These are phyloP conservation scores for Clavulina sp. DNA, from an alignment of 768 basidiomycete species.

Conservation along the genomic window DNA sequence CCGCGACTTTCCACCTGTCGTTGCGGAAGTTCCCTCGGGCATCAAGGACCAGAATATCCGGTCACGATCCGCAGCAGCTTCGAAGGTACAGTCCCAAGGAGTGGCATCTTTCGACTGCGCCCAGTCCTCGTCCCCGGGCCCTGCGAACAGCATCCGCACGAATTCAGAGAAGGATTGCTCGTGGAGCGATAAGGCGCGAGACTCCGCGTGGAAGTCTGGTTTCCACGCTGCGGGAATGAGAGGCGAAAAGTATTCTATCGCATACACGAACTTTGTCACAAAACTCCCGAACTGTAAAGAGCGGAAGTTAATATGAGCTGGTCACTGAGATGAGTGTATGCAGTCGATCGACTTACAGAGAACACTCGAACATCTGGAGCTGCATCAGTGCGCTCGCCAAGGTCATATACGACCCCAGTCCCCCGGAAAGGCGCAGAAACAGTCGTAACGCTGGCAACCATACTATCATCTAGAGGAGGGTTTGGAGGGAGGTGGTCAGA, in stretches of 20 bases:
- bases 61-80: neutral
- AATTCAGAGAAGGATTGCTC: neutral
- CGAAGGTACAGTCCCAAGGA: slow-evolving; percentile 1
- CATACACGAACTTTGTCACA: neutral
- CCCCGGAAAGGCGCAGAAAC: slow-evolving; percentile 3
- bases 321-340: neutral
- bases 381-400: neutral
- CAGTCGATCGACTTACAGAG: neutral
- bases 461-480: too few relatives aligned
- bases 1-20: too few relatives aligned
- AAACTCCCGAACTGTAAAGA: neutral
- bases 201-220: slow-evolving; percentile 2
- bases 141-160: neutral
- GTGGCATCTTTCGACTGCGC: neutral
- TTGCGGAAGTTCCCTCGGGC: neutral
- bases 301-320: neutral
- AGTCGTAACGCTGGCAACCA: neutral
- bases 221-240: neutral
- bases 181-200: neutral
- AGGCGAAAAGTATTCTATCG: neutral
- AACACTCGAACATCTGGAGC: neutral
- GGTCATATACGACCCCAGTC: neutral
- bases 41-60: neutral
- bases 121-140: neutral
- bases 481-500: too few relatives aligned